phyloP scores from a whole-genome alignment of 2,329 filamentous ascomycete genomes.

The Xylariaceae sp. region DNA sequence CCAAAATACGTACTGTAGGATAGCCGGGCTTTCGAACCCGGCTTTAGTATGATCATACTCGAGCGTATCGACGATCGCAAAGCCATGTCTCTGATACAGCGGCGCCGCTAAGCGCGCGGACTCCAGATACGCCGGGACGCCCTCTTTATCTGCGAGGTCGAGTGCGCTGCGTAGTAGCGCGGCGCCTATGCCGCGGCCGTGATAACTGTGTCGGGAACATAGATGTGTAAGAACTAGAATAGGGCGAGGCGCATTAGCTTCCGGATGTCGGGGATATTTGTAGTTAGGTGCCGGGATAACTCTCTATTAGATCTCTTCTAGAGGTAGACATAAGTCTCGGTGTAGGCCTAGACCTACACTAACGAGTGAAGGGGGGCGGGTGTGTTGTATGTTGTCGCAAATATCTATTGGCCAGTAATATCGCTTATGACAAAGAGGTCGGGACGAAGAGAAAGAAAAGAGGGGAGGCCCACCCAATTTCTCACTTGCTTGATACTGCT shows the following conservation, averaged over 20 bases:
- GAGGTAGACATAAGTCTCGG: too few species aligned
- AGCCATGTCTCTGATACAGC: constrained; percentile 36
- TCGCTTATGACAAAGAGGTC: background rate
- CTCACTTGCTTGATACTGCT: constrained; percentile 35
- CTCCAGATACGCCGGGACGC: constrained; percentile 33
- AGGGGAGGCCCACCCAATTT: constrained; percentile 38
- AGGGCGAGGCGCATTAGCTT: background rate
- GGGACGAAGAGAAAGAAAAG: background rate
- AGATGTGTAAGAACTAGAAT: constrained; percentile 34
- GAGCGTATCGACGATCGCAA: constrained; percentile 30
- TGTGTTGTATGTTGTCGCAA: background rate
- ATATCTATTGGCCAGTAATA: background rate
- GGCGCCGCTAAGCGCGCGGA: constrained; percentile 31
- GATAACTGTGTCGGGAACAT: constrained; percentile 35
- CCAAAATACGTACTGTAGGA: constrained; percentile 8
- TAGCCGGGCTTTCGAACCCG: constrained; percentile 8
- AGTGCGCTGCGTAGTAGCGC: constrained; percentile 33
- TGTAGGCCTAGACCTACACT: too few species aligned
- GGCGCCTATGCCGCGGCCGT: constrained; percentile 36
- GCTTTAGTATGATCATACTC: constrained; percentile 26
- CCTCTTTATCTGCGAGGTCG: constrained; percentile 34
- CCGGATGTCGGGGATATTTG: background rate
- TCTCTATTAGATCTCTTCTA: too few species aligned
- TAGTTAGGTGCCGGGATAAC: too few species aligned
- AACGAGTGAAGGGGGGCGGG: background rate